These are phyloP conservation scores for Boletus subcaerulescens DNA, from an alignment of 768 basidiomycete species.

Conservation along the genomic window DNA sequence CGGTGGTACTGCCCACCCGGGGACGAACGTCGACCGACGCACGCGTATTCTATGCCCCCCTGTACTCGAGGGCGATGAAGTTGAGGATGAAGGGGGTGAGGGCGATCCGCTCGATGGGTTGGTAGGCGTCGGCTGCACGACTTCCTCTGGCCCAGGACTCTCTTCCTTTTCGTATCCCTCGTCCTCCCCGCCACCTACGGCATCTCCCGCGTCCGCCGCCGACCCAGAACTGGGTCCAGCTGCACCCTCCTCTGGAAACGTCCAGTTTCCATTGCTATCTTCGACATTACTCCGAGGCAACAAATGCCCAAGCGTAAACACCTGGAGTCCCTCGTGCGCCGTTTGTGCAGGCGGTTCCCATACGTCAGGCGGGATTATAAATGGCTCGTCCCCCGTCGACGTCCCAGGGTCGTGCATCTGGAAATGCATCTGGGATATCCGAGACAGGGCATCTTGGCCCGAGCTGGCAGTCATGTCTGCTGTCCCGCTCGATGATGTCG, in stretches of 20 bases:
- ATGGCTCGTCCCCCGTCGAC: conserved; percentile 27
- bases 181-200: conserved; percentile 20
- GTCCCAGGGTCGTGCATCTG: conserved; percentile 34
- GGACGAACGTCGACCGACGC: conserved; percentile 76
- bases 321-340: conserved; percentile 66
- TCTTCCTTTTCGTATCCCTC: conserved; percentile 26
- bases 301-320: conserved; percentile 78
- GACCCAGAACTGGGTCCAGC: conserved; percentile 9
- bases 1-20: conserved; percentile 90
- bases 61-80: conserved; percentile 8
- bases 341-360: conserved; percentile 29
- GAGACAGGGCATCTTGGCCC: conserved; percentile 46
- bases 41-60: conserved; percentile 52
- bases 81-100: conserved; percentile 14
- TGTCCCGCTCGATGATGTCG: conserved; percentile 15
- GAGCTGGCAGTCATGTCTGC: conserved; percentile 11
- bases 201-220: conserved; percentile 20
- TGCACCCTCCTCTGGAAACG: conserved; percentile 39
- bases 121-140: conserved; percentile 39
- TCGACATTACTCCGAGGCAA: conserved; percentile 54
- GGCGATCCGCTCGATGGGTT: conserved; percentile 18
- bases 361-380: conserved; percentile 25
- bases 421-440: conserved; percentile 49
- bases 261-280: conserved; percentile 60
- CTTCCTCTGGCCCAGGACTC: conserved; percentile 35